Evolutionary conservation across 257 asterid species (phyloP), one percentile per base, ranked within the genome.

Genomic region (Solanum tarapatanum): DNA sequence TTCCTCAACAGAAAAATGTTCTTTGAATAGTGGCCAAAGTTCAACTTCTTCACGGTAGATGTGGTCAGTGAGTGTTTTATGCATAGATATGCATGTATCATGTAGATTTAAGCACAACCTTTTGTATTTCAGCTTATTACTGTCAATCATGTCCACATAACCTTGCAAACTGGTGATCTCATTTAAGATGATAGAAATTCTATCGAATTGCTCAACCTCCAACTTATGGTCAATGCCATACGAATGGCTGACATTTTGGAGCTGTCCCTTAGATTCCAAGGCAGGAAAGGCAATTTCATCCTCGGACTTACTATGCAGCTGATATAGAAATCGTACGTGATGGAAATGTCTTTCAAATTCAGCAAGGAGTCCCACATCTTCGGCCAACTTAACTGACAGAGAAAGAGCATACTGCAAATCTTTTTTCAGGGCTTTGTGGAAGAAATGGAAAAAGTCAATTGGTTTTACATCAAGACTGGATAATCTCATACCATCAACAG

Each of bases 241-340:
- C 58, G 96, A 93, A 82, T 92, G 96, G 87, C 98, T 93, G 85
- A 93, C 76, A 87, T 94, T 95, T 86, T 88, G 93, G 82, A 92
- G 94, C 43, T 92, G 93, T 32, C 92, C 97, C 94, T 91, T 96
- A 21, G 94, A 92, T 87, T 96, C 99, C 87, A 95, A 90, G 85
- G 96, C 95, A 14, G 99, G 99, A 88, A 96, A 96, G 79, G 91
- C 91, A 88, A 93, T 89, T 87, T 91, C 94, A 87, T 93, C 97
- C 90, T 96, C 98, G 8, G 96, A 91, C 87, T 88, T 89, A 85
- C 96, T 94, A 86, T 96, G 98, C 86, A 89, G 45, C 83, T 92
- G 92, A 82, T 93, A 94, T 72, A 96, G 90, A 87, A 84, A 89
- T 48, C 88, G 92, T 73, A 96, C 48, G 79, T 88, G 90, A 41